phyloP scores from a whole-genome alignment of 2,329 filamentous ascomycete genomes.

The Colletotrichum sp. region DNA sequence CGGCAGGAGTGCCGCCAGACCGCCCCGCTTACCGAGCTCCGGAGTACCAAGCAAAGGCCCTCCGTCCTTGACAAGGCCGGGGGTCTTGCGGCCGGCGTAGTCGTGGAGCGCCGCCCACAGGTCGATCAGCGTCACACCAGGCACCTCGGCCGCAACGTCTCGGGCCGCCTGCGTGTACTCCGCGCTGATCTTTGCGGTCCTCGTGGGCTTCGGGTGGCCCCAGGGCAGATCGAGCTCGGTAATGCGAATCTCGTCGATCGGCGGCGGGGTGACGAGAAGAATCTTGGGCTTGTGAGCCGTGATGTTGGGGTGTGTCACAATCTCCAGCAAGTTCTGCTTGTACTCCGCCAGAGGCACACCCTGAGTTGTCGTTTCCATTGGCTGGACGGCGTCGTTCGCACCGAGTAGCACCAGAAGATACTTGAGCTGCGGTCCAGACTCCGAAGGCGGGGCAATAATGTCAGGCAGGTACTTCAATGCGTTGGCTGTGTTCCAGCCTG shows the following conservation, averaged over 20 bases:
- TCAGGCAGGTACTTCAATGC: constrained; percentile 71
- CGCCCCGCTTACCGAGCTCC: constrained; percentile 54
- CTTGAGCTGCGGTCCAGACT: constrained; percentile 63
- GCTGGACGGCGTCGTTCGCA: constrained; percentile 85
- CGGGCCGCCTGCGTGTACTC: constrained; percentile 66
- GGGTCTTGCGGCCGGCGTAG: constrained; percentile 64
- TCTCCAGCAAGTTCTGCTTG: constrained; percentile 71
- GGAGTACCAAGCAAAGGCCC: constrained; percentile 55
- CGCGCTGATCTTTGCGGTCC: constrained; percentile 53
- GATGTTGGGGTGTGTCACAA: constrained; percentile 75
- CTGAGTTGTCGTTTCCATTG: constrained; percentile 67
- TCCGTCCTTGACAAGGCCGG: constrained; percentile 54
- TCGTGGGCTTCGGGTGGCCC: constrained; percentile 48
- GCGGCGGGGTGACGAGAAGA: constrained; percentile 82
- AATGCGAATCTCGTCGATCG: constrained; percentile 77
- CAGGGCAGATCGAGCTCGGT: constrained; percentile 48
- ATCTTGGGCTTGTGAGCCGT: constrained; percentile 73
- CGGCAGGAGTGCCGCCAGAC: constrained; percentile 56
- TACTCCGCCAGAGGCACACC: constrained; percentile 80
- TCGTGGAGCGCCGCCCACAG: constrained; percentile 82
- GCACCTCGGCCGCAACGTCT: constrained; percentile 70
- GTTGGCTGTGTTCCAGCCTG: constrained; percentile 83
- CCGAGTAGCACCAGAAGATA: constrained; percentile 81
- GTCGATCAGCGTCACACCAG: constrained; percentile 75
- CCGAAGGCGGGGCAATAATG: constrained; percentile 71